Evolutionary conservation across 2,329 filamentous ascomycete genomes (phyloP).

Genomic region (Colletotrichum somersetense): DNA sequence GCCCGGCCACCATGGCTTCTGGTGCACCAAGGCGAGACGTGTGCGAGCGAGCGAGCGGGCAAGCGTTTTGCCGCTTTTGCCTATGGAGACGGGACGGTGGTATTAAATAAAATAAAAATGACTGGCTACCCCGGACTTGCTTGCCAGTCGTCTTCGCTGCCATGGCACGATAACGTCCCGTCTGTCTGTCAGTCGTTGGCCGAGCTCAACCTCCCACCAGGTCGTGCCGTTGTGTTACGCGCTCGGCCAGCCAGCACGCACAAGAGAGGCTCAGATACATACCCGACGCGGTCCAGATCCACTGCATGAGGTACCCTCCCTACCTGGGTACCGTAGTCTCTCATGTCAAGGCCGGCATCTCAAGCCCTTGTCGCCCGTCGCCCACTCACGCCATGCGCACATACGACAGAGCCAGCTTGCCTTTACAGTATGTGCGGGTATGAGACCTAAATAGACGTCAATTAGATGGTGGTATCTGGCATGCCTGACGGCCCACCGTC

Average conservation of each 20-base stretch:
- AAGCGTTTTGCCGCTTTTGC: not conserved
- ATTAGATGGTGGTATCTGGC: not conserved
- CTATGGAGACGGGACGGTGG: not conserved
- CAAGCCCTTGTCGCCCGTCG: not conserved
- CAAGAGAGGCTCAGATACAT: slow-evolving; percentile 11
- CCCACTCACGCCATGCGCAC: not conserved
- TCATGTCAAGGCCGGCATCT: not conserved
- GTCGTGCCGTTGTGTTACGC: slow-evolving; percentile 21
- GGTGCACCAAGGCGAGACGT: not conserved
- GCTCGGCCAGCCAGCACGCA: slow-evolving; percentile 1
- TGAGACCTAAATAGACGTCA: not conserved
- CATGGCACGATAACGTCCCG: slow-evolving; percentile 3
- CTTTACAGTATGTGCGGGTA: not conserved
- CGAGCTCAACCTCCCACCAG: not conserved
- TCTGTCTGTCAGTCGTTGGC: not conserved
- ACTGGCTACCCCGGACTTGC: slow-evolving; percentile 1
- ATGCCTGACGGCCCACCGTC: not conserved
- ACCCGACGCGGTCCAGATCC: slow-evolving; percentile 16
- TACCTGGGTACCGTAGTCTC: too few relatives aligned
- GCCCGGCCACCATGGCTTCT: slow-evolving; percentile 13
- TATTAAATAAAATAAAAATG: not conserved
- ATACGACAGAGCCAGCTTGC: not conserved
- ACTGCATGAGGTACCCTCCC: not conserved
- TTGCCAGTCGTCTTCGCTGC: slow-evolving; percentile 7
- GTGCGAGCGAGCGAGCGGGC: not conserved